Conservation (phyloP, 1,139 yeast genomes). For the Debaryomyces sp. region DNA sequence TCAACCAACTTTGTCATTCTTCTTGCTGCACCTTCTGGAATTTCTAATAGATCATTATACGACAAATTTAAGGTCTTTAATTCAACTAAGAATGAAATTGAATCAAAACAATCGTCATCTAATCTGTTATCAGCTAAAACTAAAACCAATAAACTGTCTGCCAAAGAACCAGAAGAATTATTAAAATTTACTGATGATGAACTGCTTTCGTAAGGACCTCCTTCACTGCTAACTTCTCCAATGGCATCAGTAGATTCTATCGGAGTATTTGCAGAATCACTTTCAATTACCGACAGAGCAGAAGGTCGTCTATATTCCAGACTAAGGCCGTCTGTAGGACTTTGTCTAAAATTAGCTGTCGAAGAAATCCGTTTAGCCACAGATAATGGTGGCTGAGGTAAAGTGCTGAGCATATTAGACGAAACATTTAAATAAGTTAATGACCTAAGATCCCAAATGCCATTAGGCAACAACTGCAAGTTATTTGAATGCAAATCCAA, state of each 20-base stretch:
- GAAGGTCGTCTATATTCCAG: slow-evolving; percentile 7
- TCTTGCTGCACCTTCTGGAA: slow-evolving; percentile 71
- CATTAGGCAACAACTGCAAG: slow-evolving; percentile 67
- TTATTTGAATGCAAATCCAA: slow-evolving; percentile 89
- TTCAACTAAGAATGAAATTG: slow-evolving; percentile 60
- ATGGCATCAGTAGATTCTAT: background rate
- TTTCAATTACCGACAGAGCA: slow-evolving; percentile 4
- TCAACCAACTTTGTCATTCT: slow-evolving; percentile 61
- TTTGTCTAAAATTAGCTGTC: slow-evolving; percentile 27
- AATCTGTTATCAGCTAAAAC: slow-evolving; percentile 83
- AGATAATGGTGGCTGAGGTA: slow-evolving; percentile 59
- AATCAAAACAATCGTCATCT: slow-evolving; percentile 74
- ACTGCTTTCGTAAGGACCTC: slow-evolving; percentile 9
- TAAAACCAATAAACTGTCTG: slow-evolving; percentile 57
- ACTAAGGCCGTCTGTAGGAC: background rate
- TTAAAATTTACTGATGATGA: slow-evolving; percentile 11
- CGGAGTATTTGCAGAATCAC: background rate
- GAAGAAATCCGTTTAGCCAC: slow-evolving; percentile 41
- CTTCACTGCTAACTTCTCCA: slow-evolving; percentile 8
- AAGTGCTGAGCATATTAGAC: slow-evolving; percentile 70
- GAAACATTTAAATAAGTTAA: slow-evolving; percentile 71
- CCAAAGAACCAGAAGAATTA: slow-evolving; percentile 34
- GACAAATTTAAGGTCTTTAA: slow-evolving; percentile 73
- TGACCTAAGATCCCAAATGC: slow-evolving; percentile 64
- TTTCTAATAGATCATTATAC: slow-evolving; percentile 81